These are phyloP conservation scores for Ustilago bromivora DNA, from an alignment of 1,284 basidiomycete genomes.

Conservation along the genomic window DNA sequence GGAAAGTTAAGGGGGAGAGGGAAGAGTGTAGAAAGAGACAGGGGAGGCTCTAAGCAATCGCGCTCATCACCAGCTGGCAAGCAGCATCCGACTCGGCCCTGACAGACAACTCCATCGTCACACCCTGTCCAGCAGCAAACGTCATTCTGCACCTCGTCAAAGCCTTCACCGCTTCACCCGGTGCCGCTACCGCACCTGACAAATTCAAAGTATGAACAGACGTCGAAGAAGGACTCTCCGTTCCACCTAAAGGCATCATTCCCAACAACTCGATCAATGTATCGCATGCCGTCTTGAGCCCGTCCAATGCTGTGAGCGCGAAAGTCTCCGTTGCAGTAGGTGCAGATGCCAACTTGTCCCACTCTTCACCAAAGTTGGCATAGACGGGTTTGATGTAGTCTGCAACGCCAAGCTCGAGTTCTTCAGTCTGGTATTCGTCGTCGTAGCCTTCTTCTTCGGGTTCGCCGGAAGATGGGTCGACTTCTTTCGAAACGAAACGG, in stretches of 20 bases:
- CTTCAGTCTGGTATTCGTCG: conserved; percentile 98
- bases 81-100: conserved; percentile 89
- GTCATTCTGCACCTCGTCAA: conserved; percentile 96
- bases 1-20: background rate
- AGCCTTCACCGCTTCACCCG: conserved; percentile 86
- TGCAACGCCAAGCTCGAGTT: conserved; percentile 88
- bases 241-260: conserved; percentile 89
- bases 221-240: conserved; percentile 74
- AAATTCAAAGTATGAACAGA: conserved; percentile 95
- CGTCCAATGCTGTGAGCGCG: conserved; percentile 89
- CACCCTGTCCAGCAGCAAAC: conserved; percentile 86
- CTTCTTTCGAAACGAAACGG: conserved; percentile 96
- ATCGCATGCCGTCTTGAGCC: conserved; percentile 86
- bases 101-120: conserved; percentile 94
- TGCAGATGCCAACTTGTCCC: conserved; percentile 82
- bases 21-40: background rate
- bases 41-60: conserved; percentile 74
- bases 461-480: conserved; percentile 94
- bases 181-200: conserved; percentile 84
- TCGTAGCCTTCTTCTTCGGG: conserved; percentile 98
- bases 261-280: conserved; percentile 92
- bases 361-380: conserved; percentile 89
- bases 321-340: conserved; percentile 86
- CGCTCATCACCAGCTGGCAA: conserved; percentile 86
- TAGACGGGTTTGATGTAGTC: conserved; percentile 95